These are phyloP conservation scores for Mallotus repandus DNA, from an alignment of 441 rosid species.

Conservation along the genomic window DNA sequence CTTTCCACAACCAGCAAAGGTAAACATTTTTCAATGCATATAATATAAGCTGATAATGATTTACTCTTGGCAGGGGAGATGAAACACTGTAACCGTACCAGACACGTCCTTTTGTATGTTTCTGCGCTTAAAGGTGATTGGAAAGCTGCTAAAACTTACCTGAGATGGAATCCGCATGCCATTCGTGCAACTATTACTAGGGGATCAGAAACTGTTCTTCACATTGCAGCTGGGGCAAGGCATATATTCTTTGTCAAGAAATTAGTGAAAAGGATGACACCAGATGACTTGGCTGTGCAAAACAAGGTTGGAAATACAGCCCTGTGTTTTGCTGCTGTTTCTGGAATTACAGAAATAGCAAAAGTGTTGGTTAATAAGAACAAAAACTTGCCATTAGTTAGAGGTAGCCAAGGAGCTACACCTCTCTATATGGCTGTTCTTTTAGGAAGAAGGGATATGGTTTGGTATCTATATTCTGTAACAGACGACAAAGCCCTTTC, in stretches of 20 bases:
- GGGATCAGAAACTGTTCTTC: constrained; percentile 39
- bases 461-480: constrained; percentile 38
- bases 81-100: neutral
- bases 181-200: constrained; percentile 31
- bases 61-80: neutral
- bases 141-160: constrained; percentile 28
- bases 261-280: constrained; percentile 32
- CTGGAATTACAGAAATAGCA: constrained; percentile 40
- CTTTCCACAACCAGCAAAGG: neutral
- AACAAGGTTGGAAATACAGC: constrained; percentile 42
- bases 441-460: constrained; percentile 44
- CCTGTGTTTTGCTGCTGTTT: constrained; percentile 42
- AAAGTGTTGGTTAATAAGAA: constrained; percentile 37
- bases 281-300: constrained; percentile 31
- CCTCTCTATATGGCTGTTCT: constrained; percentile 43
- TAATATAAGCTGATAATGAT: neutral
- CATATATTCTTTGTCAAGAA: constrained; percentile 37
- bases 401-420: constrained; percentile 35
- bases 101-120: constrained; percentile 29
- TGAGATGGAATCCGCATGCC: constrained; percentile 31
- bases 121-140: constrained; percentile 48
- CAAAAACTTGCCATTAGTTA: constrained; percentile 24
- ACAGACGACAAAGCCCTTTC: constrained; percentile 33
- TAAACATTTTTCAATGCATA: neutral
- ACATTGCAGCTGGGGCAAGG: constrained; percentile 44